A percentile compares a stretch with the other conserved stretches of the same genome.
phyloP scores from a whole-genome alignment of 2,329 filamentous ascomycete species.

The Endothia cerciana region DNA sequence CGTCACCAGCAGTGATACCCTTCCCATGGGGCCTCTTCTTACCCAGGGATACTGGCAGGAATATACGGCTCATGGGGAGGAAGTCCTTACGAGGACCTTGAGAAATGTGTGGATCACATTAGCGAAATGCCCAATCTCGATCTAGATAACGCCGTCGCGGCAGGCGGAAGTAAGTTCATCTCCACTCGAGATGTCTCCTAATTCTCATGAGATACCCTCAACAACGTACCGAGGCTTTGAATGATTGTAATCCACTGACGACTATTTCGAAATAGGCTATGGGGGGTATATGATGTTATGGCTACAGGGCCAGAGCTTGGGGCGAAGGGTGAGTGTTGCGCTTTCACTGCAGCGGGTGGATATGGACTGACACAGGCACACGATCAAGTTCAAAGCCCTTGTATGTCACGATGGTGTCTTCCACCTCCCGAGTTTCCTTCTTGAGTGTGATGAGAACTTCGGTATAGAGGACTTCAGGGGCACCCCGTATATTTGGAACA shows the following conservation, averaged over 20 bases:
- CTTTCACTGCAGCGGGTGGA: background rate
- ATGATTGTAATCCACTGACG: background rate
- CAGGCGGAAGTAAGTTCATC: constrained; percentile 46
- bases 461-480: constrained; percentile 46
- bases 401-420: constrained; percentile 57
- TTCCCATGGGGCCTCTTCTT: constrained; percentile 27
- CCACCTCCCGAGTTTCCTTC: constrained; percentile 36
- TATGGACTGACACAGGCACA: background rate
- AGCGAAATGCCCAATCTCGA: constrained; percentile 57
- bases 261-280: constrained; percentile 37
- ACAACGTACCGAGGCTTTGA: background rate
- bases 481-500: constrained; percentile 48
- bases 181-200: background rate
- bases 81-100: constrained; percentile 58
- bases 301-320: constrained; percentile 58
- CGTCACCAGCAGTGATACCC: constrained; percentile 31
- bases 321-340: constrained; percentile 43
- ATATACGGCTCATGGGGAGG: constrained; percentile 59
- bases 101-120: constrained; percentile 56
- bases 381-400: constrained; percentile 53
- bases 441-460: constrained; percentile 35
- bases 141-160: constrained; percentile 53
- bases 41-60: constrained; percentile 33
- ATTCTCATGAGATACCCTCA: background rate
- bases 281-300: constrained; percentile 66